phyloP scores from a whole-genome alignment of 2,329 filamentous ascomycete species.

The Calonectria pauciramosa region DNA sequence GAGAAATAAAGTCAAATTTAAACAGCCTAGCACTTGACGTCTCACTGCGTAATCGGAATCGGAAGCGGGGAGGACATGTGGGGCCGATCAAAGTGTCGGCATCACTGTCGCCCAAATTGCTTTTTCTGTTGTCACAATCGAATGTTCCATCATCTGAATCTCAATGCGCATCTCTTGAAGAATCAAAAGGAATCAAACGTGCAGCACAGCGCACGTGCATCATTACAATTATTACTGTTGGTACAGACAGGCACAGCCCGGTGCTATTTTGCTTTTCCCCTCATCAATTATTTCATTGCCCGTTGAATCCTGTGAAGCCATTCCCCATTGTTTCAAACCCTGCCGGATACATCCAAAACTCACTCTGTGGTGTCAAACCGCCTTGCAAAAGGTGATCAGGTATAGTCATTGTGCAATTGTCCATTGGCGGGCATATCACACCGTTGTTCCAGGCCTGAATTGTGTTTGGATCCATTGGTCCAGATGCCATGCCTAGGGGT shows the following conservation, averaged over 20 bases:
- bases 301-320: constrained; percentile 44
- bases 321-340: constrained; percentile 39
- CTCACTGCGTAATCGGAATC: constrained; percentile 15
- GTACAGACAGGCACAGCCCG: constrained; percentile 37
- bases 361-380: constrained; percentile 43
- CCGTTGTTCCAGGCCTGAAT: constrained; percentile 50
- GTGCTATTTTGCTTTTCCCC: not conserved
- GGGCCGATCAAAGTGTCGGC: constrained; percentile 3
- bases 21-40: not conserved
- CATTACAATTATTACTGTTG: constrained; percentile 33
- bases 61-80: constrained; percentile 24
- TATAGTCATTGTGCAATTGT: constrained; percentile 36
- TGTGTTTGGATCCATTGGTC: constrained; percentile 34
- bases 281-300: constrained; percentile 29
- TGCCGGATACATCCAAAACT: constrained; percentile 47
- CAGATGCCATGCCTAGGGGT: constrained; percentile 21
- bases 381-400: constrained; percentile 42
- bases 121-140: not conserved
- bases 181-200: constrained; percentile 20
- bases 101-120: not conserved
- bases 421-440: constrained; percentile 41
- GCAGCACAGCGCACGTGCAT: constrained; percentile 13
- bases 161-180: not conserved
- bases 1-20: not conserved
- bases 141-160: not conserved